Evolutionary conservation across 2,329 filamentous ascomycete genomes (phyloP).

Genomic region (Fusarium austroafricanum): DNA sequence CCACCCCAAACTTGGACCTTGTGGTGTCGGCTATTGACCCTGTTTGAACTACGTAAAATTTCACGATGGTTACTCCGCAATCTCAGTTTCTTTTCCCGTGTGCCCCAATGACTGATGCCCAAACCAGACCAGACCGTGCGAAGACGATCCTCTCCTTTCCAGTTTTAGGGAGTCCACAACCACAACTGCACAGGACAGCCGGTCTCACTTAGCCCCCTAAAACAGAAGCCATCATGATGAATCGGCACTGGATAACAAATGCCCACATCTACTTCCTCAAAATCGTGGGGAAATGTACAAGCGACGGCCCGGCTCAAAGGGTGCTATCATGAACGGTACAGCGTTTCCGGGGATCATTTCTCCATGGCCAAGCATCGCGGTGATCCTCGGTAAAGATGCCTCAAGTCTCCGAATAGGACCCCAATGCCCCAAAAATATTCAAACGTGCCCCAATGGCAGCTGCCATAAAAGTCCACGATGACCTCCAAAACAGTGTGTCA

Average conservation of each 20-base stretch:
- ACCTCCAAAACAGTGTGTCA: constrained; percentile 41
- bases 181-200: constrained; percentile 6
- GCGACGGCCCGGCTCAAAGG: constrained; percentile 30
- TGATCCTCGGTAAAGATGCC: constrained; percentile 41
- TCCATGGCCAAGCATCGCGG: constrained; percentile 23
- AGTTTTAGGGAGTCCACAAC: constrained; percentile 4
- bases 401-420: constrained; percentile 33
- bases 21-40: constrained; percentile 46
- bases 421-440: constrained; percentile 35
- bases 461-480: constrained; percentile 30
- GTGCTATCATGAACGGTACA: constrained; percentile 19
- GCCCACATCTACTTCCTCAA: constrained; percentile 2
- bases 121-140: constrained; percentile 36
- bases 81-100: constrained; percentile 35
- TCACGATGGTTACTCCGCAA: constrained; percentile 45
- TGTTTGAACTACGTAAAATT: constrained; percentile 41
- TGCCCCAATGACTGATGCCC: constrained; percentile 18
- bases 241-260: background rate
- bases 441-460: constrained; percentile 33
- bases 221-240: constrained; percentile 7
- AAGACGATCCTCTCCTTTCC: constrained; percentile 34
- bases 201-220: background rate
- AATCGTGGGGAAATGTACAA: constrained; percentile 33
- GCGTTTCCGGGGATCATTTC: constrained; percentile 28
- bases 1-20: background rate